Evolutionary conservation across 331 rosid genomes (phyloP), one percentile per base, ranked within the genome.

Genomic region (Pyracantha coccinea): DNA sequence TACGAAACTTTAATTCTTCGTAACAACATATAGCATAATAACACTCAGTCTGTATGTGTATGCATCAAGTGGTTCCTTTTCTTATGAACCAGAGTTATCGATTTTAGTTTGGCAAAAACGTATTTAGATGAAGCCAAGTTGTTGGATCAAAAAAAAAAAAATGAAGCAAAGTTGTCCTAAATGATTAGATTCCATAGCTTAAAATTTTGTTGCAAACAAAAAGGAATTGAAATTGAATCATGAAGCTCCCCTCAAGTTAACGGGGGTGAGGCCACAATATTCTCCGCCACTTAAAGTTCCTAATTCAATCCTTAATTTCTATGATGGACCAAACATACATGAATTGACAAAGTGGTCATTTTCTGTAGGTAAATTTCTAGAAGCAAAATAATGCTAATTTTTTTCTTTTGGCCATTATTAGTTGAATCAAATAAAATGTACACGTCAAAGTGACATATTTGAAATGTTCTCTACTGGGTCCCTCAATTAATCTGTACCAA

Each of bases 271-370:
- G 5, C 15, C 11, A 41, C 47, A 41, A 41, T 41, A 41, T 0
- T 38, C 45, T 38, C 44, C 44, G 13, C 4, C 13, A 35, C 44
- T 35, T 35, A 35, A 35, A 35, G 44, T 2, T 8, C 2, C 11
- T 35, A 35, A 8, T 35, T 19, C 45, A 28, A 38, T 29, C 63
- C 20, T 70, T 7, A 14, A 6, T 24, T 25, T 16, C 19, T 57
- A 5, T 17, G 31, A 16, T 16, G 2, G 62, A 7, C 28, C 14
- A 27, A 71, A 55, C 53, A 21, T n/a, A 55, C 14, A 32, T 1
- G 23, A 71, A 57, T 66, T 33, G 69, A 28, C 73, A 59, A 38
- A 29, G 29, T 25, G 27, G 57, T 79, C 78, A 58, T 35, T 28
- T 72, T 66, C 64, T 20, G n/a, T 35, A 4, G n/a, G 78, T 55